Percentiles rank a stretch among this genome's conserved stretches.
Conservation (phyloP, 345 rosid species). For the Trapa incisa region DNA sequence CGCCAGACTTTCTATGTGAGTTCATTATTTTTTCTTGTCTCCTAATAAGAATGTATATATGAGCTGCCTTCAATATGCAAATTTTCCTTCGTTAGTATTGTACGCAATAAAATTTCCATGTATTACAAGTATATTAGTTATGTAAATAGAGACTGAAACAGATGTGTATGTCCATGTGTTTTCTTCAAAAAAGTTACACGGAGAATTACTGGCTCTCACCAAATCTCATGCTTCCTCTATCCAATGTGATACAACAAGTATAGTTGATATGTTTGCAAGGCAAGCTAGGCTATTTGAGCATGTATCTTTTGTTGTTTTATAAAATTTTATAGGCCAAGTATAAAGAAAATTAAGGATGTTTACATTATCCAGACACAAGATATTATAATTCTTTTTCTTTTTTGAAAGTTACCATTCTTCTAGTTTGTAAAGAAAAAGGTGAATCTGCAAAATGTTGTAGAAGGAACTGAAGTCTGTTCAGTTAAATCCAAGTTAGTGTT, state of each 20-base stretch:
- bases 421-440: background rate
- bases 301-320: background rate
- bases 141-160: background rate
- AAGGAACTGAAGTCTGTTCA: background rate
- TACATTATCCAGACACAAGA: no score
- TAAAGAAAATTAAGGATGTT: background rate
- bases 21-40: constrained; percentile 8
- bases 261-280: background rate
- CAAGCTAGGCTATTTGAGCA: background rate
- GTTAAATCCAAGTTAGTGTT: background rate
- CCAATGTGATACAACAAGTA: background rate
- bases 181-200: background rate
- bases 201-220: background rate
- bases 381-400: no score
- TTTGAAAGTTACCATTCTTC: background rate
- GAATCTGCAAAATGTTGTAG: background rate
- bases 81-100: constrained; percentile 5
- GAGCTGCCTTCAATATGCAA: constrained; percentile 25
- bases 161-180: background rate
- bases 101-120: no score
- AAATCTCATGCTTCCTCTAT: no score
- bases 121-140: background rate
- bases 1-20: constrained; percentile 75
- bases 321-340: background rate
- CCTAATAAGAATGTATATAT: constrained; percentile 78